Base-by-base conservation (phyloP, 1,139 yeast species). In the Candida frijolesensis region DNA sequence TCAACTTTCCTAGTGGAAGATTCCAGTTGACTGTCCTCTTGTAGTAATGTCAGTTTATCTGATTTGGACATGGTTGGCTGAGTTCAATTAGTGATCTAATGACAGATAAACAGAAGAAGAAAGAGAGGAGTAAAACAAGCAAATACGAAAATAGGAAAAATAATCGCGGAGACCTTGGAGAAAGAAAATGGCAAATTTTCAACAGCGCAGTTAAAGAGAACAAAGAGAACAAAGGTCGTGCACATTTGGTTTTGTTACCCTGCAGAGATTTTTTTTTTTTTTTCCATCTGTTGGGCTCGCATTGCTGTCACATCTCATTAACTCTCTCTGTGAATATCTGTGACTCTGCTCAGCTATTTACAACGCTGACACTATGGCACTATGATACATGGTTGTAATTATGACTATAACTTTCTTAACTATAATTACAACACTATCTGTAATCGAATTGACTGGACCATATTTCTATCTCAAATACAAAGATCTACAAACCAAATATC, bases 121-220 rank as follows among this genome's bases (percentile, higher is more conserved):
- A 38, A 11, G 3, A 38, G 30, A n/a, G 18, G 19, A n/a, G 15
- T 34, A 16, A 9, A n/a, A 11, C 9, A 33, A 12, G 14, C n/a
- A 19, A 11, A 38, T 19, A 25, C 6, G 30, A 38, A 22, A 38
- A 38, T 22, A n/a, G 16, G 18, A 22, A 38, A 38, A 5, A 22
- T 25, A 22, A 29, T 38, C 22, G 42, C 42, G 42, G 42, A 38
- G 42, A 38, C 30, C 16, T 38, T 25, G 6, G 29, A n/a, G 27
- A 29, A 10, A 22, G 30, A 29, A 38, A 38, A 38, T 38, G 42
- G 42, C 42, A 38, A 38, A 38, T 38, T 38, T 38, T 38, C 42
- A 38, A 22, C 42, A n/a, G 8, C 18, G 8, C 18, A 38, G 42
- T 4, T 11, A 38, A 38, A 22, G n/a, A 6, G 8, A n/a, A 38